A percentile compares a stretch with the other conserved stretches of the same genome.
phyloP scores from a whole-genome alignment of 192 early-diverging fungal genomes.

The Umbelopsis vinacea region DNA sequence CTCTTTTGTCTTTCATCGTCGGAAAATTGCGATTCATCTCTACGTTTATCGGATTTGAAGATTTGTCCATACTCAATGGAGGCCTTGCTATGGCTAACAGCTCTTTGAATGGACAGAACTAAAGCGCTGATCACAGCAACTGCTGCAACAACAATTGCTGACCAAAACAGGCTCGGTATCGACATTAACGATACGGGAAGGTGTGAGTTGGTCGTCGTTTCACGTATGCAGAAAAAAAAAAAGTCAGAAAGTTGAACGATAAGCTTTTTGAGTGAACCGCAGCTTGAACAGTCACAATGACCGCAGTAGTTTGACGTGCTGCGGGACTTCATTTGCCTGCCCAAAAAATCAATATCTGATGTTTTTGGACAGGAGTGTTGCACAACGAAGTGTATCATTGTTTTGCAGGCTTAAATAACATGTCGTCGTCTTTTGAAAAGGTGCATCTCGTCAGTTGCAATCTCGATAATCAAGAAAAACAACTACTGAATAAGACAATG shows the following conservation, averaged over 20 bases:
- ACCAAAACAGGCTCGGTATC: neutral
- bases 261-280: neutral
- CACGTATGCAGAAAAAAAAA: neutral
- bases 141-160: neutral
- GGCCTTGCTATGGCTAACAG: slow-evolving; percentile 7
- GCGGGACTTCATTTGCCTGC: neutral
- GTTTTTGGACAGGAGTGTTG: too few relatives aligned
- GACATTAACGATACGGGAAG: neutral
- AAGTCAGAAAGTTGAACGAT: too few relatives aligned
- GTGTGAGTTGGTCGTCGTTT: neutral
- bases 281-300: slow-evolving; percentile 4
- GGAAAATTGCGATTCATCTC: slow-evolving; percentile 22
- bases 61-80: slow-evolving; percentile 14
- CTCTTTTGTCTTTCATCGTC: slow-evolving; percentile 18
- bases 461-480: too few relatives aligned
- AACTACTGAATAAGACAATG: too few relatives aligned
- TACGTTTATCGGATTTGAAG: slow-evolving; percentile 14
- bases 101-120: slow-evolving; percentile 17
- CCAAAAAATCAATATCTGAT: neutral
- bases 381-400: too few relatives aligned
- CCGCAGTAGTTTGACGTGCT: neutral
- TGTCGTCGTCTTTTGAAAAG: too few relatives aligned
- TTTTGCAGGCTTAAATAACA: too few relatives aligned
- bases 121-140: neutral
- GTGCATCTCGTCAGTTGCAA: too few relatives aligned